Percentiles rank a stretch among this genome's conserved stretches.
phyloP scores from a whole-genome alignment of 164 flowering plant species.

The Aristolochia contorta region DNA sequence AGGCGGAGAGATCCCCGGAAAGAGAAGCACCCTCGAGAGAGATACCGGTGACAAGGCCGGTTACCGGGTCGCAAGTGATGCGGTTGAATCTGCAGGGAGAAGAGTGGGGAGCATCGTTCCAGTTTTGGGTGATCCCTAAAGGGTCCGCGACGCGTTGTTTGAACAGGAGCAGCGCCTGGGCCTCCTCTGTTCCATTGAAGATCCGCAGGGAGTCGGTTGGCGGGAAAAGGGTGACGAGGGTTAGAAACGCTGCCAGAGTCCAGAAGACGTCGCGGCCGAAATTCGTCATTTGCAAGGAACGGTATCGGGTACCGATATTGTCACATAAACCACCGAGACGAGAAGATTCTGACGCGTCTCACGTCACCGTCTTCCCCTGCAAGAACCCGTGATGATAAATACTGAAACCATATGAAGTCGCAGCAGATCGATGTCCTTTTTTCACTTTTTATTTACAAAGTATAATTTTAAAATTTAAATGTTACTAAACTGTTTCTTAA shows the following conservation, averaged over 20 bases:
- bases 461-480: too few species aligned
- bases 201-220: constrained; percentile 7
- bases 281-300: too few species aligned
- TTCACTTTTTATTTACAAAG: too few species aligned
- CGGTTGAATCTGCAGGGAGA: constrained; percentile 63
- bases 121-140: constrained; percentile 32
- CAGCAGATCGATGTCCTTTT: too few species aligned
- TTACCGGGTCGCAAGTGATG: constrained; percentile 37
- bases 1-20: constrained; percentile 53
- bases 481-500: too few species aligned
- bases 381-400: too few species aligned
- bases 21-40: constrained; percentile 45
- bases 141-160: constrained; percentile 64
- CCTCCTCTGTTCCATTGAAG: background rate
- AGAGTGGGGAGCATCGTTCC: constrained; percentile 34
- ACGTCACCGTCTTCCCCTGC: too few species aligned
- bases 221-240: constrained; percentile 4
- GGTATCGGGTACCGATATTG: too few species aligned
- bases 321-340: too few species aligned
- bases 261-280: background rate
- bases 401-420: too few species aligned
- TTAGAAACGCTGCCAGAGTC: background rate
- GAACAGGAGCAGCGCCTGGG: constrained; percentile 52
- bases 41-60: constrained; percentile 39
- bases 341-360: too few species aligned